Evolutionary conservation across 345 rosid species (phyloP).

Genomic region (Eucalyptus urophylla): DNA sequence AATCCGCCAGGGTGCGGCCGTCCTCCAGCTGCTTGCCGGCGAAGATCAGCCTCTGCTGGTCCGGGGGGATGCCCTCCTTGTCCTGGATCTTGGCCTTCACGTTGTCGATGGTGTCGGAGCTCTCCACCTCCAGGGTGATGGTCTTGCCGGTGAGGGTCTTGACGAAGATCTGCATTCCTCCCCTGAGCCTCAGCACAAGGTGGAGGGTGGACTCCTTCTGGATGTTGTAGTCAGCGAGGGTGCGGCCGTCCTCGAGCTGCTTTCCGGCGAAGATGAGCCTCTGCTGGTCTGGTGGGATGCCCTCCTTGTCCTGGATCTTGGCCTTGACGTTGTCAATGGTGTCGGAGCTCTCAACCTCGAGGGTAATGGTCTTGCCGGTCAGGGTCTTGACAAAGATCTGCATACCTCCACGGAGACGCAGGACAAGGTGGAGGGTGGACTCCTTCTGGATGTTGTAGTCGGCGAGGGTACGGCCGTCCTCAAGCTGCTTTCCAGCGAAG

Average conservation of each 20-base stretch:
- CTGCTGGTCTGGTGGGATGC: neutral
- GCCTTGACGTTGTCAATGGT: neutral
- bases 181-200: neutral
- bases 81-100: neutral
- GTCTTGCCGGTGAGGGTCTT: neutral
- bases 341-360: neutral
- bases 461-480: neutral
- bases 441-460: neutral
- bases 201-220: neutral
- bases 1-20: neutral
- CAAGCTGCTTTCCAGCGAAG: neutral
- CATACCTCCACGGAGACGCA: neutral
- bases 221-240: fast-evolving
- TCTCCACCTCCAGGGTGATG: neutral
- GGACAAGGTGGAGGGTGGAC: neutral
- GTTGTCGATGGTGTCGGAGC: neutral
- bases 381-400: neutral
- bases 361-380: neutral
- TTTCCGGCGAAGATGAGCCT: neutral
- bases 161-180: neutral
- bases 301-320: neutral
- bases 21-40: neutral
- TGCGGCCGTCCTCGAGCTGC: neutral
- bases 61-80: neutral
- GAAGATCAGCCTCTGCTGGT: neutral